Percentiles rank a stretch among this genome's conserved stretches.
Evolutionary conservation across 2,329 filamentous ascomycete species (phyloP).

Genomic region (Alternaria sp.): DNA sequence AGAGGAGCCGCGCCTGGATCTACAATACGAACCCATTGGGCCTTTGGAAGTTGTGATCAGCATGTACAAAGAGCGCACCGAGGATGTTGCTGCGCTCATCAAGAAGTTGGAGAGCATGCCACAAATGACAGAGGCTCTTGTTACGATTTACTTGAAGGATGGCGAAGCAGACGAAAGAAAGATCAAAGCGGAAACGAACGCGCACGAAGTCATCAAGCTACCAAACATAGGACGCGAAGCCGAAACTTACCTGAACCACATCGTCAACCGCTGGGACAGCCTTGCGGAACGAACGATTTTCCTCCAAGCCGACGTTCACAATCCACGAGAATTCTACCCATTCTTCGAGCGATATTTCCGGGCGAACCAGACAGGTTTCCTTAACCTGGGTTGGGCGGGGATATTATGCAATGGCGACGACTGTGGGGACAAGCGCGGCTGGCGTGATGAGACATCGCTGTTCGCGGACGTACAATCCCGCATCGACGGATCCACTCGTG

Average conservation of each 20-base stretch:
- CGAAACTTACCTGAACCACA: slow-evolving; percentile 57
- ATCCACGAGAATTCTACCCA: slow-evolving; percentile 44
- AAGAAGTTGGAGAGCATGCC: slow-evolving; percentile 27
- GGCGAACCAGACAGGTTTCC: slow-evolving; percentile 51
- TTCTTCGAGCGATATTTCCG: slow-evolving; percentile 51
- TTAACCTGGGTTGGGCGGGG: slow-evolving; percentile 52
- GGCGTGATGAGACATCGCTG: slow-evolving; percentile 49
- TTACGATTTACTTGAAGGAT: slow-evolving; percentile 46
- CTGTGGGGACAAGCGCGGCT: slow-evolving; percentile 52
- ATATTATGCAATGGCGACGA: slow-evolving; percentile 48
- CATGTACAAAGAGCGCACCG: slow-evolving; percentile 46
- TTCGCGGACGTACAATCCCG: slow-evolving; percentile 47
- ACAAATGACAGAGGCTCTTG: slow-evolving; percentile 21
- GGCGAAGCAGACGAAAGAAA: slow-evolving; percentile 23
- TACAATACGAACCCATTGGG: slow-evolving; percentile 24
- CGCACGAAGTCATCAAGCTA: slow-evolving; percentile 32
- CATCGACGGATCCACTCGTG: slow-evolving; percentile 35
- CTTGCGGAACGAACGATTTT: slow-evolving; percentile 57
- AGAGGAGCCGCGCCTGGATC: slow-evolving; percentile 19
- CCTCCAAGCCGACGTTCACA: slow-evolving; percentile 55
- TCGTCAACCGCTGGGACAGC: slow-evolving; percentile 51
- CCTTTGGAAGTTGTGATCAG: slow-evolving; percentile 46
- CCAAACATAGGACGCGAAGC: slow-evolving; percentile 55
- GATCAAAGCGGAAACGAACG: slow-evolving; percentile 30
- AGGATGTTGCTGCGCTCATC: slow-evolving; percentile 34